Base-by-base conservation (phyloP, 371 early-diverging fungal genomes). In the Mortierella sp. region DNA sequence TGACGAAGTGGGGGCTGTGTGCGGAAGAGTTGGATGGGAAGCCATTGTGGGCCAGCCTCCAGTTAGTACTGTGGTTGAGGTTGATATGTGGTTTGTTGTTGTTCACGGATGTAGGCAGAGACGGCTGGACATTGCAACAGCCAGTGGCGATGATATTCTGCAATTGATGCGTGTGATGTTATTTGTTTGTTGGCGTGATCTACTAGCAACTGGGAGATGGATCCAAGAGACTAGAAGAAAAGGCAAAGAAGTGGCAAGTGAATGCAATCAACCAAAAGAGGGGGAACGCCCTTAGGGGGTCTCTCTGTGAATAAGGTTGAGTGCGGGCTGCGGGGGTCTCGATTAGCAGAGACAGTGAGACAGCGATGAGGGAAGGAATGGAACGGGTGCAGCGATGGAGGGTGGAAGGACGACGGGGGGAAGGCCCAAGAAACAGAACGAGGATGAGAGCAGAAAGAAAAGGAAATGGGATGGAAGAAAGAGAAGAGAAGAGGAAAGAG, bases 101-200 rank as follows among this genome's bases (percentile, higher is more conserved):
- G 19, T 42, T 64, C 51, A 58, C 31, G 54, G 41, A 49, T 53
- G 59, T 48, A 57, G 37, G 56, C 63, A 64, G 46, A 2, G 43
- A 41, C 30, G 41, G 56, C 34, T 37, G 48, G 30, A 56, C 72
- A 64, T 70, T 62, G 64, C 57, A 62, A 55, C 55, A 54, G 47
- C 49, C 17, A 31, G 6, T 1, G 30, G 48, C 42, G 34, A 61
- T 11, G 44, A 17, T 17, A 53, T 32, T 19, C 51, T 34, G 6
- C 4, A 51, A 32, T 31, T 27, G 19, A 28, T 55, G 37, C 14
- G 14, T 34, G 37, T 14, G 4, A 14, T 34, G 37, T 34, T 34
- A 14, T 34, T 34, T 7, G 37, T 14, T 34, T 34, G 37, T 34
- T 34, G 37, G 37, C 37, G 4, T 34, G 37, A 34, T 34, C 37